These are phyloP conservation scores for Arthrobotrys conoides DNA, from an alignment of 2,329 filamentous ascomycete species.

Conservation along the genomic window DNA sequence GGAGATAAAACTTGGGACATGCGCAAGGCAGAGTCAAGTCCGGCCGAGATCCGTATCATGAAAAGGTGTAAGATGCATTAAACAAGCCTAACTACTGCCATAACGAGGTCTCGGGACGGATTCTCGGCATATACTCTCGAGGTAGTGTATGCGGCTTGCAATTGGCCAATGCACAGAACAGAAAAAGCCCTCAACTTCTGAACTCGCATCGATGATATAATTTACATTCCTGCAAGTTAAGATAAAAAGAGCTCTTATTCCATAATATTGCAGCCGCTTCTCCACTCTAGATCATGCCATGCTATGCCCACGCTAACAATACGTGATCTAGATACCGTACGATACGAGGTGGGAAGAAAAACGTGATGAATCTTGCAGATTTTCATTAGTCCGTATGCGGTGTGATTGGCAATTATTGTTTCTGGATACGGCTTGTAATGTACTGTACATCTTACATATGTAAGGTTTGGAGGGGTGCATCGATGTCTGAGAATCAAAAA, in stretches of 20 bases:
- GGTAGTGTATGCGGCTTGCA: neutral
- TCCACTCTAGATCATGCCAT: constrained; percentile 30
- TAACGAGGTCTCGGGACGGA: constrained; percentile 14
- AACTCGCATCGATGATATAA: constrained; percentile 13
- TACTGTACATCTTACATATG: neutral
- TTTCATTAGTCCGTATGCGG: constrained; percentile 19
- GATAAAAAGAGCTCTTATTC: constrained; percentile 16
- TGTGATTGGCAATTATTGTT: constrained; percentile 22
- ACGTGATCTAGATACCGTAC: constrained; percentile 55
- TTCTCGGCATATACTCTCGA: neutral
- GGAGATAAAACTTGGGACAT: no score
- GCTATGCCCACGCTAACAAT: constrained; percentile 54
- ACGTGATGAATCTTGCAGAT: constrained; percentile 60
- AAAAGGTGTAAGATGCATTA: neutral
- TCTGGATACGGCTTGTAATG: constrained; percentile 8
- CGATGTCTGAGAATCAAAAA: neutral
- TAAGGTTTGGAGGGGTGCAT: neutral
- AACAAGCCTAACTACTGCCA: constrained; percentile 1
- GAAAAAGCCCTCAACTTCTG: constrained; percentile 16
- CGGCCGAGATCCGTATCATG: constrained; percentile 22
- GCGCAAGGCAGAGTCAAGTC: neutral
- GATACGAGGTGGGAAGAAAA: constrained; percentile 29
- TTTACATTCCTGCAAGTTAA: neutral
- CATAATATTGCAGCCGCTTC: no score
- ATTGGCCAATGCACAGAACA: neutral